Percentiles rank a stretch among this genome's conserved stretches.
phyloP scores from a whole-genome alignment of 1,284 basidiomycete genomes.

The Malassezia psittaci region DNA sequence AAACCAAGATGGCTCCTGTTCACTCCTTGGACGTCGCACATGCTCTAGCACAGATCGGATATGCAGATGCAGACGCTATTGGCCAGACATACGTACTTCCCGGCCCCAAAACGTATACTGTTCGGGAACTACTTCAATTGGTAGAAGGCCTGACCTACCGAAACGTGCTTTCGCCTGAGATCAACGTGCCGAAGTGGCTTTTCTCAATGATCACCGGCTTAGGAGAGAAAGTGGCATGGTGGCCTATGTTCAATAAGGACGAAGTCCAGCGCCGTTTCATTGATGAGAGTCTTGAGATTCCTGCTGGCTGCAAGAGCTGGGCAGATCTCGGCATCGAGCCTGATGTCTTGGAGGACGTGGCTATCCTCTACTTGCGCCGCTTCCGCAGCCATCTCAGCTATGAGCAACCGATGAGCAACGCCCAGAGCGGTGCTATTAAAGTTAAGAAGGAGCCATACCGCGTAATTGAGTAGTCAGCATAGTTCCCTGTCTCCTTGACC shows the following conservation, averaged over 20 bases:
- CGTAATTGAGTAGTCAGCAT: slow-evolving; percentile 49
- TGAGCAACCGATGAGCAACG: slow-evolving; percentile 50
- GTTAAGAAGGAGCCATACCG: slow-evolving; percentile 49
- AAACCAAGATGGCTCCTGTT: slow-evolving; percentile 77
- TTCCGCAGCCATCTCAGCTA: slow-evolving; percentile 62
- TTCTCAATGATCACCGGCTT: slow-evolving; percentile 60
- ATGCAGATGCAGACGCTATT: slow-evolving; percentile 56
- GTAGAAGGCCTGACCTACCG: slow-evolving; percentile 71
- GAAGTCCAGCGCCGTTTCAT: slow-evolving; percentile 81
- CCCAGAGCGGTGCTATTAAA: slow-evolving; percentile 43
- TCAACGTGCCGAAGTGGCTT: slow-evolving; percentile 66
- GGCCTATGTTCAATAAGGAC: slow-evolving; percentile 83
- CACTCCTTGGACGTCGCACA: slow-evolving; percentile 91
- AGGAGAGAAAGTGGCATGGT: slow-evolving; percentile 66
- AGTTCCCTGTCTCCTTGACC: neutral
- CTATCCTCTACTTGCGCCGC: slow-evolving; percentile 78
- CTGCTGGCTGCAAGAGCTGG: slow-evolving; percentile 52
- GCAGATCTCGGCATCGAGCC: slow-evolving; percentile 57
- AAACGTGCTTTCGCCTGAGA: slow-evolving; percentile 54
- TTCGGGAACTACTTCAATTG: slow-evolving; percentile 72
- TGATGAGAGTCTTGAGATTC: slow-evolving; percentile 55
- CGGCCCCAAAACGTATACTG: slow-evolving; percentile 76
- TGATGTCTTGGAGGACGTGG: slow-evolving; percentile 75
- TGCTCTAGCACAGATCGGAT: slow-evolving; percentile 70
- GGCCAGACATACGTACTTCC: slow-evolving; percentile 68